Evolutionary conservation across 2,329 filamentous ascomycete species (phyloP), one percentile per base, ranked within the genome.

Genomic region (Sphaerulina musiva): DNA sequence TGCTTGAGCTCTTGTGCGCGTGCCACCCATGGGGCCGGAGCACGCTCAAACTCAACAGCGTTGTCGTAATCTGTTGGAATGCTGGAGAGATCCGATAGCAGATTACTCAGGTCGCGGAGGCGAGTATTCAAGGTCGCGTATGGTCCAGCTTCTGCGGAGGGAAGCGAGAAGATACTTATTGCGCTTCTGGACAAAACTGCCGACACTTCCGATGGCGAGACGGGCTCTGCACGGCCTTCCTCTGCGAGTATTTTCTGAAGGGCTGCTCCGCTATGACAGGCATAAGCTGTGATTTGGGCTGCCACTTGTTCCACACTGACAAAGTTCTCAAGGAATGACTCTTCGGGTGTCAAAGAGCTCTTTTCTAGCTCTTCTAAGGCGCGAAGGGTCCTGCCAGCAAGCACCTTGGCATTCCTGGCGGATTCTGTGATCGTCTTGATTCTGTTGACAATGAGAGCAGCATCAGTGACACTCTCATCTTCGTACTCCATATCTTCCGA

Each of bases 401-500:
- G 79, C 34, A 95, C 87, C 76, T 95, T 95, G 53, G 86, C 81
- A 67, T 87, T 90, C 56, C 91, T 82, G 6, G 87, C 87, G 65
- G 90, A 85, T 11, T 81, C 83, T 56, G 90, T 80, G 51, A 90
- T 80, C 12, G 78, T 70, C 56, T 95, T 89, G 1, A 85, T 76
- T 68, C 85, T 87, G 64, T 82, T 83, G 31, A 80, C 70, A 62
- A 95, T 85, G 62, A 86, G 79, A 57, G 83, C 63, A 9, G 66
- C 46, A 51, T 69, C 68, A 74, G 63, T 64, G 9, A 60, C 50
- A 9, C 79, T 80, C 57, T 88, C 86, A 23, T 69, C 62, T 49
- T 86, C 84, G 6, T 89, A 84, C 26, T 86, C 82, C 17, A 64
- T 63, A 23, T 64, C 60, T 42, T 63, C 60, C 1, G 73, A 74